Conservation (phyloP, 257 asterid species). For the Solanum bukasovii region DNA sequence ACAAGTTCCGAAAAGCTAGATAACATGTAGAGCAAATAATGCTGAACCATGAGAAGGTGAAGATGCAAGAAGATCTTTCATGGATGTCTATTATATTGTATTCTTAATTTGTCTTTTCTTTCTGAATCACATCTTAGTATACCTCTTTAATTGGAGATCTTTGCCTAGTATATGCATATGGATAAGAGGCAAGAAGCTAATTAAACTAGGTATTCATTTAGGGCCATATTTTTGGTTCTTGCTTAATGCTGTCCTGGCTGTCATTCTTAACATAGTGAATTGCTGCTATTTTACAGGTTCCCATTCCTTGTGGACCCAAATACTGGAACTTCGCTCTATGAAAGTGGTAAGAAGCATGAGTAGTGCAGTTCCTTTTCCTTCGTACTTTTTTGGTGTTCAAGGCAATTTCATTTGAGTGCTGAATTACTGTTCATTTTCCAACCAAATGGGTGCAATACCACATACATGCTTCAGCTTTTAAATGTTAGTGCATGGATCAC, state of each 20-base stretch:
- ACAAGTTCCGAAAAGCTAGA: background rate
- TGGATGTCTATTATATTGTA: background rate
- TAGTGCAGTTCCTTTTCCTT: background rate
- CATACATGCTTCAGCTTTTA: background rate
- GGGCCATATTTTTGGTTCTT: too few relatives aligned
- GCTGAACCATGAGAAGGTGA: background rate
- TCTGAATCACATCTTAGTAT: too few relatives aligned
- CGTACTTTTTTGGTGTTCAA: background rate
- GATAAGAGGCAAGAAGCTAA: too few relatives aligned
- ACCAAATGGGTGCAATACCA: background rate
- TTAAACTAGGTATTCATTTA: too few relatives aligned
- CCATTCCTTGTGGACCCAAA: too few relatives aligned
- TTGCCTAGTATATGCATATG: too few relatives aligned
- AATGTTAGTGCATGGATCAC: background rate
- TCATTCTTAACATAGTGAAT: too few relatives aligned
- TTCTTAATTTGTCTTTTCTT: background rate
- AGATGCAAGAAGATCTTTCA: background rate
- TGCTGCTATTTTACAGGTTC: too few relatives aligned
- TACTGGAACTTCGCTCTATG: background rate
- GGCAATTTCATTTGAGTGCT: background rate
- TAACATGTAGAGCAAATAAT: background rate
- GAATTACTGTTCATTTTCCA: too few relatives aligned
- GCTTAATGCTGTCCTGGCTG: too few relatives aligned
- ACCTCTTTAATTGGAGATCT: too few relatives aligned
- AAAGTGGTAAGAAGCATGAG: background rate